Percentiles rank a stretch among this genome's conserved stretches.
phyloP scores from a whole-genome alignment of 805 yeast genomes.

The Spathaspora hagerdaliae region DNA sequence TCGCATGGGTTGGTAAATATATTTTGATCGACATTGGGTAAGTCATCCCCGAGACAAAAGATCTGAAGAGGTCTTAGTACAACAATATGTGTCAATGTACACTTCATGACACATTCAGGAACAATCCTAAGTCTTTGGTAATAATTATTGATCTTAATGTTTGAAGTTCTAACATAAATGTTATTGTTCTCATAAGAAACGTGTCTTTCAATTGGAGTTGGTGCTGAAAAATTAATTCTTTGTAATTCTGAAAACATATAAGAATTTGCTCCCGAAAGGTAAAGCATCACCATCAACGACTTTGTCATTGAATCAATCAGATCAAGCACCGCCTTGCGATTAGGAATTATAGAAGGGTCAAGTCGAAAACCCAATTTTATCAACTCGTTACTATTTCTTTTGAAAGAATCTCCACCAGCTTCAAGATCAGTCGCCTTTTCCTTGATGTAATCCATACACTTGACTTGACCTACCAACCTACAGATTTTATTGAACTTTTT shows the following conservation, averaged over 20 bases:
- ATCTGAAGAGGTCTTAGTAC: not conserved
- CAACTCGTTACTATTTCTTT: no score
- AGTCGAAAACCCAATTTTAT: no score
- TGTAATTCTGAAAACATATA: not conserved
- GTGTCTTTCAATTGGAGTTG: not conserved
- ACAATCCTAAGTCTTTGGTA: not conserved
- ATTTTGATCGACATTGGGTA: not conserved
- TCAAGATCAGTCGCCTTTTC: no score
- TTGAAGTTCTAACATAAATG: not conserved
- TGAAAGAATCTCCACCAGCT: no score
- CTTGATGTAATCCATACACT: no score
- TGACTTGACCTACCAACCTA: no score
- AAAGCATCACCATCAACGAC: not conserved
- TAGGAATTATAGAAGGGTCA: no score
- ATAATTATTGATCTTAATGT: not conserved
- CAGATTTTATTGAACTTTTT: no score
- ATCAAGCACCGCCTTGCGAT: not conserved
- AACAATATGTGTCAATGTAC: not conserved
- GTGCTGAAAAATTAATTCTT: not conserved
- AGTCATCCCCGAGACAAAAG: not conserved
- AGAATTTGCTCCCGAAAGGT: not conserved
- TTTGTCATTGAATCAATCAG: not conserved
- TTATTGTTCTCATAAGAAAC: not conserved
- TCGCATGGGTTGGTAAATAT: not conserved
- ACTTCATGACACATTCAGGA: not conserved